Evolutionary conservation across 805 yeast species (phyloP), one percentile per base, ranked within the genome.

Genomic region (Saccharomyces eubayanus): DNA sequence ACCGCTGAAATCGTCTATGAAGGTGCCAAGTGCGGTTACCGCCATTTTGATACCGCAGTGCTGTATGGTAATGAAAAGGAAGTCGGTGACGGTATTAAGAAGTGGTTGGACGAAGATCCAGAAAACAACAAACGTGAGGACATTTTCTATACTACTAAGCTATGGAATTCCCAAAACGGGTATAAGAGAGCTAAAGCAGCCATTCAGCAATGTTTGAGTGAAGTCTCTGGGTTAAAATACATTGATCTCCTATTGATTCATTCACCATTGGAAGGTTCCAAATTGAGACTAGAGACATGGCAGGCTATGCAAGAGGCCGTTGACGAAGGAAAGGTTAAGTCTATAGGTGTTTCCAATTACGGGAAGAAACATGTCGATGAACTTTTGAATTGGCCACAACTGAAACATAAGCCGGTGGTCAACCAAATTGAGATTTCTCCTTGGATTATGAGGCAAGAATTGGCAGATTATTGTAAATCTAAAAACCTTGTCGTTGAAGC

Each of bases 371-470:
- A 83, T 64, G 66, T 87, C 27, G 77, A 82, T 54, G 85, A 85
- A 64, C 69, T 87, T 47, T 71, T 85, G 46, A 60, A 65, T 2
- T 82, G 87, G 85, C 76, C 77, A 2, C 80, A 74, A 1, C 63
- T 80, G 56, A 77, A 69, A 55, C 64, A 78, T 57, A 75, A 76
- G 56, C 91, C 96, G 0, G 88, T 84, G 0, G 84, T 87, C 46
- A 85, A 89, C 67, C 96, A 89, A 67, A 80, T 89, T 63, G 96
- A 88, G 68, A 77, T 88, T 51, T 87, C 89, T 55, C 96, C 94
- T 21, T 87, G 94, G 91, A 74, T 85, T 62, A 87, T 85, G 72
- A 75, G 86, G 61, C 71, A 75, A 52, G 82, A 83, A 51, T 74
- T 89, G 54, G 81, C 85, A 24, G 78, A 82, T 52, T 85, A 72